A percentile compares a stretch with the other conserved stretches of the same genome.
phyloP scores from a whole-genome alignment of 2,329 filamentous ascomycete species.

The Fusarium xyrophilum region DNA sequence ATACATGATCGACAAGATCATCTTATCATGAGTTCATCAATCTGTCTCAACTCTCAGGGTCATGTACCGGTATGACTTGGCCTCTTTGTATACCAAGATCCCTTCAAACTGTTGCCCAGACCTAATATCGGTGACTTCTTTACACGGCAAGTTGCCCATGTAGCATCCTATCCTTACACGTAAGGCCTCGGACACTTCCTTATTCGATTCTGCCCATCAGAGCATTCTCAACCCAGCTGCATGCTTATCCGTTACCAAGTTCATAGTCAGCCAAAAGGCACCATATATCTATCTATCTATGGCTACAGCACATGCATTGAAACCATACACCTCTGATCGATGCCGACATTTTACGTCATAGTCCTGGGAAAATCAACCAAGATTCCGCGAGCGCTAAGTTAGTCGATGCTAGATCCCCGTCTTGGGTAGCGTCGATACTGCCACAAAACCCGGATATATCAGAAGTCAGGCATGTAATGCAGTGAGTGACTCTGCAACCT shows the following conservation, averaged over 20 bases:
- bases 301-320: background rate
- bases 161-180: background rate
- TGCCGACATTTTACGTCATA: background rate
- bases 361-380: background rate
- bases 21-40: background rate
- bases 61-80: background rate
- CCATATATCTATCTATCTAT: no score
- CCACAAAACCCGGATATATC: background rate
- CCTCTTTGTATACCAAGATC: constrained; percentile 5
- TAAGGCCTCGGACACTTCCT: background rate
- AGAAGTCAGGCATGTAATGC: background rate
- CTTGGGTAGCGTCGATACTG: background rate
- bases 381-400: background rate
- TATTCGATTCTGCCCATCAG: background rate
- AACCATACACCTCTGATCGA: background rate
- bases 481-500: background rate
- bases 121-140: background rate
- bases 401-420: background rate
- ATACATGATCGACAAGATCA: background rate
- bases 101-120: background rate
- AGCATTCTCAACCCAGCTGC: background rate
- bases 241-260: background rate
- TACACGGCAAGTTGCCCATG: background rate
- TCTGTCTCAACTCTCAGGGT: background rate
- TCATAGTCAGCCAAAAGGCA: background rate